phyloP scores from a whole-genome alignment of 73 alveolate species.

The Paramecium octaurelia region DNA sequence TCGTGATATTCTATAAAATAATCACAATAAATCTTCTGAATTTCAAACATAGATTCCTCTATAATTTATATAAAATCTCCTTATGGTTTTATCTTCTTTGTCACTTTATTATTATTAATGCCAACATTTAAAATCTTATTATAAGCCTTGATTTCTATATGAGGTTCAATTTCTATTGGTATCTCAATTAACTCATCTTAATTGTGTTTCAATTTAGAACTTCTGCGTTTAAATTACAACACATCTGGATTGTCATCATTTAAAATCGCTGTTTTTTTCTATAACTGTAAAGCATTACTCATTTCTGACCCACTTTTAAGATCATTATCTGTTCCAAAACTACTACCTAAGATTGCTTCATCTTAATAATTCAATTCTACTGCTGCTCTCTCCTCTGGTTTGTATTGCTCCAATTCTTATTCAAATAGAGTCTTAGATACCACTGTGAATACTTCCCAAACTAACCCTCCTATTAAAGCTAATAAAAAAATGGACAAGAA shows the following conservation, averaged over 20 bases:
- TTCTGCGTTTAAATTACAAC: not conserved
- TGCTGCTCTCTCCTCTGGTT: not conserved
- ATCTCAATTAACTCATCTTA: not conserved
- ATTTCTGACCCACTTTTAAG: not conserved
- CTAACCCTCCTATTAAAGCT: conserved; percentile 54
- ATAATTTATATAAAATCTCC: not conserved
- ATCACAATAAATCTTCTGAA: not conserved
- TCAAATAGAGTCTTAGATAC: not conserved
- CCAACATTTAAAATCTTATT: not conserved
- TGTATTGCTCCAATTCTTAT: not conserved
- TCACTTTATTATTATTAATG: too few relatives aligned
- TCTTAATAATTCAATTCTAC: not conserved
- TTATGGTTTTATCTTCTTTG: not conserved
- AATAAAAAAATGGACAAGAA: conserved; percentile 46
- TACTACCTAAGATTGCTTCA: not conserved
- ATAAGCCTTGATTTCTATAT: not conserved
- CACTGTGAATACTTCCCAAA: conserved; percentile 61
- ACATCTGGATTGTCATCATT: conserved; percentile 43
- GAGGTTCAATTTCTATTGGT: not conserved
- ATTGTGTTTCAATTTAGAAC: not conserved
- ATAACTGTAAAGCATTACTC: not conserved
- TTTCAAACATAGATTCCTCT: not conserved
- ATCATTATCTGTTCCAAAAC: conserved; percentile 36
- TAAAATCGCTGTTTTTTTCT: conserved; percentile 1
- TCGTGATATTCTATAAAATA: not conserved